Evolutionary conservation across 2,329 filamentous ascomycete species (phyloP).

Genomic region (Fusarium abutilonis): DNA sequence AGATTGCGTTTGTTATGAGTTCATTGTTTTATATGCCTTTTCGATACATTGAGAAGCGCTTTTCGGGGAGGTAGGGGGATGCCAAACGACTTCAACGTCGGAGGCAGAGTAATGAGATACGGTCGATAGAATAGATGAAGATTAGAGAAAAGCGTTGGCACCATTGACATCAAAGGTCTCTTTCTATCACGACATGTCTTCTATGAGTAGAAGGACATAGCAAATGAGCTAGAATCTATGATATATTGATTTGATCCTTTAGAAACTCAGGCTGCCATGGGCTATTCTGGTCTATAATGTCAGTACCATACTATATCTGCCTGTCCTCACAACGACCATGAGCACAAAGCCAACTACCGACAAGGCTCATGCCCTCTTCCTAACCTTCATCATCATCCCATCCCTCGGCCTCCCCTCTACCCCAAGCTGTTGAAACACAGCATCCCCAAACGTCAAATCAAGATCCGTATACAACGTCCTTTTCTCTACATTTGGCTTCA

Average conservation of each 20-base stretch:
- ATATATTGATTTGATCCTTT: no score
- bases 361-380: neutral
- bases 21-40: slow-evolving; percentile 59
- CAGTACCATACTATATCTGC: no score
- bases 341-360: no score
- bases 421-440: slow-evolving; percentile 36
- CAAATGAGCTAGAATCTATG: no score
- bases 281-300: no score
- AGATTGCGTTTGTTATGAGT: slow-evolving; percentile 66
- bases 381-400: slow-evolving; percentile 41
- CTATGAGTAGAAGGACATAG: no score
- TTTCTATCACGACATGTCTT: no score
- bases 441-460: slow-evolving; percentile 41
- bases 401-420: slow-evolving; percentile 36
- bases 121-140: slow-evolving; percentile 2
- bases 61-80: slow-evolving; percentile 39
- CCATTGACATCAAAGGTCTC: no score
- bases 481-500: slow-evolving; percentile 19
- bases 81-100: slow-evolving; percentile 10
- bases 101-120: slow-evolving; percentile 15
- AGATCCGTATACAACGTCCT: slow-evolving; percentile 38
- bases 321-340: no score
- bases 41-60: slow-evolving; percentile 56
- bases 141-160: slow-evolving; percentile 14
- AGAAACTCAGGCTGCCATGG: no score